phyloP scores from a whole-genome alignment of 169 alveolate genomes.

The Cryptosporidium meleagridis region DNA sequence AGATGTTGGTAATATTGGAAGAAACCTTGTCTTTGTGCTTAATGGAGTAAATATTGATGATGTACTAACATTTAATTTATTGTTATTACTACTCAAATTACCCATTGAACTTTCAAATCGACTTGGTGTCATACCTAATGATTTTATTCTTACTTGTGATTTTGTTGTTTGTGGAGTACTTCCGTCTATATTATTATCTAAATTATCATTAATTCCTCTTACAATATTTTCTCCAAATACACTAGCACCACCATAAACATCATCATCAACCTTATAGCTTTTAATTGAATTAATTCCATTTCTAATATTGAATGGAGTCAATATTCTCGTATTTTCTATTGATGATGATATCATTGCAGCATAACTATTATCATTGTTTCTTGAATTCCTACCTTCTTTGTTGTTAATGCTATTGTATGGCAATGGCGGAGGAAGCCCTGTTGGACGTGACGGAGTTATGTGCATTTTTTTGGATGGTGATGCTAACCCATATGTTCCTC shows the following conservation, averaged over 20 bases:
- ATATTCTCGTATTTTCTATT: slow-evolving; percentile 39
- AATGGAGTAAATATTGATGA: slow-evolving; percentile 49
- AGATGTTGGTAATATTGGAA: slow-evolving; percentile 19
- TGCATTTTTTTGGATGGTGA: background rate
- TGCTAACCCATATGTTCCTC: background rate
- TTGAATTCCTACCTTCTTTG: background rate
- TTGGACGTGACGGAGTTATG: slow-evolving; percentile 66
- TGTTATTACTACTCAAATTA: background rate
- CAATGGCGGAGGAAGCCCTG: slow-evolving; percentile 68
- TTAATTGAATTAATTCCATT: background rate
- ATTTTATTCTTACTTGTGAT: slow-evolving; percentile 49
- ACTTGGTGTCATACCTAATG: slow-evolving; percentile 20
- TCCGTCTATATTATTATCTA: background rate
- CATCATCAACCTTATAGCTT: background rate
- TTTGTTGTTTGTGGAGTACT: slow-evolving; percentile 33
- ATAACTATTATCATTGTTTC: slow-evolving; percentile 1
- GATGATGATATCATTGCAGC: background rate
- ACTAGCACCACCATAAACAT: background rate
- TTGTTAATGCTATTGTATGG: slow-evolving; percentile 30
- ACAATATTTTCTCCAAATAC: background rate
- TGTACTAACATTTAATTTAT: background rate
- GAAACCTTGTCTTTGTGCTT: slow-evolving; percentile 2
- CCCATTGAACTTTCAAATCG: background rate
- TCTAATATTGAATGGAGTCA: slow-evolving; percentile 11
- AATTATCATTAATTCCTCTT: background rate